A percentile compares a stretch with the other conserved stretches of the same genome.
Evolutionary conservation across 1,284 basidiomycete species (phyloP).

Genomic region (Tilletia setariae): DNA sequence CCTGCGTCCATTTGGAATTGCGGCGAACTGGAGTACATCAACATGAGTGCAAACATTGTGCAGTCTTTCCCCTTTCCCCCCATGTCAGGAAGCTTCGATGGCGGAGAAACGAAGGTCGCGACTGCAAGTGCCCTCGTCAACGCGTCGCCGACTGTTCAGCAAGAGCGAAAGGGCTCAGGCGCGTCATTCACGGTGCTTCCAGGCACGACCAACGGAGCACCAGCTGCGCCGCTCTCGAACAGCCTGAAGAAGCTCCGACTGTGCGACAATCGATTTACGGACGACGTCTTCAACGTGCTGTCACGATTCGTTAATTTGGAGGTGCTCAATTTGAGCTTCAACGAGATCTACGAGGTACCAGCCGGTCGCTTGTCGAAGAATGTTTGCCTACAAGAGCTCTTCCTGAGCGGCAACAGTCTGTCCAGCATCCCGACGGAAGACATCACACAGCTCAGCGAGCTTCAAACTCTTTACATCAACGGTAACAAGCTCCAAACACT

Average conservation of each 20-base stretch:
- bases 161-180: slow-evolving; percentile 47
- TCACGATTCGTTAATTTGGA: slow-evolving; percentile 61
- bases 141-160: slow-evolving; percentile 1
- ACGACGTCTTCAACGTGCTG: slow-evolving; percentile 76
- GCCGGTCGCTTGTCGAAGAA: slow-evolving; percentile 70
- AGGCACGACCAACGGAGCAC: slow-evolving; percentile 26
- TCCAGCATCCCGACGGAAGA: slow-evolving; percentile 76
- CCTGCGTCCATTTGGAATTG: slow-evolving; percentile 82
- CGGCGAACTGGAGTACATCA: slow-evolving; percentile 69
- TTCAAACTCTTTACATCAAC: slow-evolving; percentile 71
- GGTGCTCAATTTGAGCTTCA: slow-evolving; percentile 90
- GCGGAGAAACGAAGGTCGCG: not conserved
- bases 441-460: slow-evolving; percentile 40
- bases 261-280: slow-evolving; percentile 82
- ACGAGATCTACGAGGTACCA: slow-evolving; percentile 83
- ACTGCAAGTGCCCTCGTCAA: not conserved
- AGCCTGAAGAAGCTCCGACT: slow-evolving; percentile 76
- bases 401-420: slow-evolving; percentile 88
- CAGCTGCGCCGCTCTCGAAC: slow-evolving; percentile 65
- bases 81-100: slow-evolving; percentile 33
- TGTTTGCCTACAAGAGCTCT: slow-evolving; percentile 73
- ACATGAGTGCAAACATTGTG: slow-evolving; percentile 84
- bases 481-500: slow-evolving; percentile 90
- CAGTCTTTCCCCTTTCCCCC: slow-evolving; percentile 70
- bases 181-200: slow-evolving; percentile 29